Percentiles rank a stretch among this genome's conserved stretches.
These are phyloP conservation scores for Penicillium sp. DNA, from an alignment of 2,329 filamentous ascomycete genomes.

Conservation along the genomic window DNA sequence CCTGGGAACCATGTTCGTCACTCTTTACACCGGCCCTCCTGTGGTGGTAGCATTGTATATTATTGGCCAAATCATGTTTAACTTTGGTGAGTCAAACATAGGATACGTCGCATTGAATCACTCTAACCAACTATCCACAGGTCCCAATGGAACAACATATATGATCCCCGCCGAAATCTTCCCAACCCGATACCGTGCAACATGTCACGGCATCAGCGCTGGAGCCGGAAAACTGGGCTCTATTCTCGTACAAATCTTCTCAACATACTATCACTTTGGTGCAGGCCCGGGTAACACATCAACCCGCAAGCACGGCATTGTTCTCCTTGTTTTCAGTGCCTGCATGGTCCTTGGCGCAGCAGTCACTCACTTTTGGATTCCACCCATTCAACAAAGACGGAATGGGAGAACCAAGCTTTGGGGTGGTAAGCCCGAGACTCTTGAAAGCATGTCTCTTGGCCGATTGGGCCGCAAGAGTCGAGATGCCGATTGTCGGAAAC, in stretches of 20 bases:
- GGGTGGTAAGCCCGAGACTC: conserved; percentile 39
- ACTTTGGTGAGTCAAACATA: conserved; percentile 40
- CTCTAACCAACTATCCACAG: conserved; percentile 19
- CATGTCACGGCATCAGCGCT: conserved; percentile 56
- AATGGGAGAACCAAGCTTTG: conserved; percentile 31
- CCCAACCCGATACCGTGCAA: conserved; percentile 56
- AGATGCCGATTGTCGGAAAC: conserved; percentile 29
- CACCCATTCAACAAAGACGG: conserved; percentile 35
- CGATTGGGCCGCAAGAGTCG: conserved; percentile 39
- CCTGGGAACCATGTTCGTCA: conserved; percentile 45
- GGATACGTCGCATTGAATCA: not conserved
- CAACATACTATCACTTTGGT: conserved; percentile 43
- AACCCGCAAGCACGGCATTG: conserved; percentile 41
- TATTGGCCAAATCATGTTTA: conserved; percentile 50
- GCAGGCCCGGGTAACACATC: conserved; percentile 31
- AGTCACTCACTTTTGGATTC: conserved; percentile 45
- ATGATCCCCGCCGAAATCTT: conserved; percentile 58
- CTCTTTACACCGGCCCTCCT: conserved; percentile 37
- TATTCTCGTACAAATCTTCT: conserved; percentile 44
- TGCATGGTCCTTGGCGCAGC: conserved; percentile 45
- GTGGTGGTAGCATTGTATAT: conserved; percentile 46
- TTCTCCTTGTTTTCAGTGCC: conserved; percentile 43
- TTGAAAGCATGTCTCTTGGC: conserved; percentile 43
- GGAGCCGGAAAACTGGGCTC: conserved; percentile 56
- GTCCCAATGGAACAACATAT: conserved; percentile 44